Conservation (phyloP, 805 yeast species). For the Candida bentonensis region DNA sequence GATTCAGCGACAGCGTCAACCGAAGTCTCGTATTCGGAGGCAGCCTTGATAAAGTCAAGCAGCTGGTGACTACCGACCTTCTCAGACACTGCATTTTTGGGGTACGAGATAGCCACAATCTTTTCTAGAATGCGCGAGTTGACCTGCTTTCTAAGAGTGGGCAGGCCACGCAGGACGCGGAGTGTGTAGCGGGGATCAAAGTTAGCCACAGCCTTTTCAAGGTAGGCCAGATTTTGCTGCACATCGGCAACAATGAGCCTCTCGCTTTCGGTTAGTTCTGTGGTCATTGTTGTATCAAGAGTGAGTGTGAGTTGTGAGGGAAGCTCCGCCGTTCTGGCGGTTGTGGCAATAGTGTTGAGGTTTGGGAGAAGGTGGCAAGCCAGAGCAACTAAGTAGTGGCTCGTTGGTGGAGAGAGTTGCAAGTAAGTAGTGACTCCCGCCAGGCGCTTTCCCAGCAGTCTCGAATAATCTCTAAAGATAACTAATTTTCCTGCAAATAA, state of each 20-base stretch:
- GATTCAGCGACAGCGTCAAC: conserved; percentile 24
- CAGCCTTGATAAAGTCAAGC: conserved; percentile 22
- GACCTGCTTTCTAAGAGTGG: conserved; percentile 55
- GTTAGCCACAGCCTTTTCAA: conserved; percentile 49
- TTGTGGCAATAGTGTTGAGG: too few species aligned
- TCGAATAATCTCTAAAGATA: too few species aligned
- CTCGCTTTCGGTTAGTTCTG: too few species aligned
- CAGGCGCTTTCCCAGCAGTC: too few species aligned
- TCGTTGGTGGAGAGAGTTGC: too few species aligned
- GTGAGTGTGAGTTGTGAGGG: too few species aligned
- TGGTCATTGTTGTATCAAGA: too few species aligned
- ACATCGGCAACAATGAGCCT: conserved; percentile 14
- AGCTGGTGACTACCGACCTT: conserved; percentile 19
- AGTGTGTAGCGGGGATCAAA: conserved; percentile 81
- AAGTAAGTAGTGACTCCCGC: too few species aligned
- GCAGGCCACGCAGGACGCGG: conserved; percentile 73
- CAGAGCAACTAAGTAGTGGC: too few species aligned
- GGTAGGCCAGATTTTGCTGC: conserved; percentile 28
- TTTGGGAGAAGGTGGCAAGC: too few species aligned
- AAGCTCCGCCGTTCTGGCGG: too few species aligned
- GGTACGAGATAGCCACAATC: conserved; percentile 43
- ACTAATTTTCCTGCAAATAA: too few species aligned
- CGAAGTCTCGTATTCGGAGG: conserved; percentile 12
- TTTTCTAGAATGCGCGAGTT: conserved; percentile 38
- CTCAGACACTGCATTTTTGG: conserved; percentile 31